phyloP scores from a whole-genome alignment of 78 protist genomes.

The Anaeramoeba flamelloides region DNA sequence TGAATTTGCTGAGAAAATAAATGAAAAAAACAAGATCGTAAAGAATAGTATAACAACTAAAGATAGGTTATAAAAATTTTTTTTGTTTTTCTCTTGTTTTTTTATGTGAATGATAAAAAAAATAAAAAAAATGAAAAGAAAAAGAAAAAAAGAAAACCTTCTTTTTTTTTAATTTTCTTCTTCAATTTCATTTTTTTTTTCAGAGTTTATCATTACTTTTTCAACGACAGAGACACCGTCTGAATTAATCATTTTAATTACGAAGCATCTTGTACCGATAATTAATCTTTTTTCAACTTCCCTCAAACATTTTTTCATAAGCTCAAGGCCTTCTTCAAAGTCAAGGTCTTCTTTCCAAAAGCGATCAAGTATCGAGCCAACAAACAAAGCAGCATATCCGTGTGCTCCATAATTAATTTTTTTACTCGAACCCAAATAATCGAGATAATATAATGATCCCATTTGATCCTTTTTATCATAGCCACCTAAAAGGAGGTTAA shows the following conservation, averaged over 20 bases:
- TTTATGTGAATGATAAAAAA: too few species aligned
- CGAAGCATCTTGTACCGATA: constrained; percentile 15
- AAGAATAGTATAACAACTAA: too few species aligned
- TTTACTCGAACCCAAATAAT: constrained; percentile 34
- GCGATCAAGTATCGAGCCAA: constrained; percentile 20
- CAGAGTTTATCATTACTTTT: too few species aligned
- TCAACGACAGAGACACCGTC: too few species aligned
- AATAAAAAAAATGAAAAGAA: too few species aligned
- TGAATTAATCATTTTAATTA: constrained; percentile 26
- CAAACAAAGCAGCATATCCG: constrained; percentile 40
- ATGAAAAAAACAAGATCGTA: too few species aligned
- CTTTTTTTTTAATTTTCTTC: too few species aligned
- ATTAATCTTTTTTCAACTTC: constrained; percentile 29
- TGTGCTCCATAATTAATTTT: constrained; percentile 29
- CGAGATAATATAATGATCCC: constrained; percentile 36
- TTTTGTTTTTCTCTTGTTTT: too few species aligned
- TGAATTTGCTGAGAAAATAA: too few species aligned
- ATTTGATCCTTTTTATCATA: constrained; percentile 24
- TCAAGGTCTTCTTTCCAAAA: constrained; percentile 16
- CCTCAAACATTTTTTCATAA: constrained; percentile 15
- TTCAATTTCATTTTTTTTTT: too few species aligned
- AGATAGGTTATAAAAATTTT: too few species aligned
- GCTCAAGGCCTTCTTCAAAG: constrained; percentile 22
- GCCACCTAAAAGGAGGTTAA: constrained; percentile 37
- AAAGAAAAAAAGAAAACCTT: too few species aligned